phyloP scores from a whole-genome alignment of 495 filamentous ascomycete genomes.

The Hypoxylon subgilvum region DNA sequence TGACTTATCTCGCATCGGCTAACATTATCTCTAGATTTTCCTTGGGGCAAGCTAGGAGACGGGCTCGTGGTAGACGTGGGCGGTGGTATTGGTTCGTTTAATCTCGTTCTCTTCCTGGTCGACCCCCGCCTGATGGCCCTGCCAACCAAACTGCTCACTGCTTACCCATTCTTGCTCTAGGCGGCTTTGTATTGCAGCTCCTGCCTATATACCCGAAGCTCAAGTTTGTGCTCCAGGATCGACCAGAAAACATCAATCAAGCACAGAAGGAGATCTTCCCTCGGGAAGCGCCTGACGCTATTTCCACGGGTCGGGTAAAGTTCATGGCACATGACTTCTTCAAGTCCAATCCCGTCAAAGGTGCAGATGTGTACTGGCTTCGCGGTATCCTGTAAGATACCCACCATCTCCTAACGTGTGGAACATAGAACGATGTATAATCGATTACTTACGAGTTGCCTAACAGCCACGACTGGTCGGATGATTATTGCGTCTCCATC shows the following conservation, averaged over 20 bases:
- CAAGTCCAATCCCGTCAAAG: slow-evolving; percentile 40
- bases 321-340: slow-evolving; percentile 51
- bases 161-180: too few species aligned
- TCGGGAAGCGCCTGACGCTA: slow-evolving; percentile 28
- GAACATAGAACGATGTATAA: too few species aligned
- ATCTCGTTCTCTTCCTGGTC: too few species aligned
- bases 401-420: too few species aligned
- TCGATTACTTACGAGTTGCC: too few species aligned
- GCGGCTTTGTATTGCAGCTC: slow-evolving; percentile 35
- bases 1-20: too few species aligned
- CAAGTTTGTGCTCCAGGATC: slow-evolving; percentile 47
- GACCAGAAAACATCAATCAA: slow-evolving; percentile 37
- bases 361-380: slow-evolving; percentile 48
- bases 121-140: background rate
- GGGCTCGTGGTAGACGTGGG: slow-evolving; percentile 47
- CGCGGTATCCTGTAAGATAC: slow-evolving; percentile 39
- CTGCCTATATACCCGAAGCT: slow-evolving; percentile 30
- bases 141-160: too few species aligned
- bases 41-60: slow-evolving; percentile 40
- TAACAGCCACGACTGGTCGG: slow-evolving; percentile 44
- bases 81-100: slow-evolving; percentile 43
- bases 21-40: slow-evolving; percentile 40
- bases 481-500: slow-evolving; percentile 45
- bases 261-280: slow-evolving; percentile 29
- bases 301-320: slow-evolving; percentile 30